A percentile compares a stretch with the other conserved stretches of the same genome.
These are phyloP conservation scores for Fusarium sp. DNA, from an alignment of 2,329 filamentous ascomycete genomes.

Conservation along the genomic window DNA sequence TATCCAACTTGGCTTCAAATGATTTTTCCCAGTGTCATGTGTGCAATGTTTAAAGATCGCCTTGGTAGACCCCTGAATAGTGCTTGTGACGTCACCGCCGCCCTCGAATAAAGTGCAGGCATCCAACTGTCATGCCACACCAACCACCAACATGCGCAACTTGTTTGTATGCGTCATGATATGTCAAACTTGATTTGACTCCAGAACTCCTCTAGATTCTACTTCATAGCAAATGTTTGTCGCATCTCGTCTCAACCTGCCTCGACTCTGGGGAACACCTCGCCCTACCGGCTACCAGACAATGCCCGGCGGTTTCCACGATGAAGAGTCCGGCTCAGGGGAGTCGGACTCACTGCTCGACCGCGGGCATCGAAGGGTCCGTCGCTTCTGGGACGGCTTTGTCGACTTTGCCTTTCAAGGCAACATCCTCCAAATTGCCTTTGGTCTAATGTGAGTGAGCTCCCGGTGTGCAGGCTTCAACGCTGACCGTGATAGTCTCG, in stretches of 20 bases:
- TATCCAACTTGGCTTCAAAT: slow-evolving; percentile 3
- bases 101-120: background rate
- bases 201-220: background rate
- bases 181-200: background rate
- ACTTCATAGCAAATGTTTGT: slow-evolving; percentile 9
- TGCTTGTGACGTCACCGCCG: slow-evolving; percentile 21
- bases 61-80: background rate
- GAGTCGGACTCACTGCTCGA: slow-evolving; percentile 57
- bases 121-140: background rate
- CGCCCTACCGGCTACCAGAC: slow-evolving; percentile 25
- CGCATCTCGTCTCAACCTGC: slow-evolving; percentile 13
- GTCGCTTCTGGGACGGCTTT: slow-evolving; percentile 71
- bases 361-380: slow-evolving; percentile 60
- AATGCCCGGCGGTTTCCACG: slow-evolving; percentile 46
- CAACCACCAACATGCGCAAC: background rate
- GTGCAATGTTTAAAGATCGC: background rate
- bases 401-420: slow-evolving; percentile 79
- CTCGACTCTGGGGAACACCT: slow-evolving; percentile 25
- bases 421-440: slow-evolving; percentile 80
- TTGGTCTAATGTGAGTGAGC: slow-evolving; percentile 74
- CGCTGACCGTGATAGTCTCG: slow-evolving; percentile 62
- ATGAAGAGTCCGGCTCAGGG: slow-evolving; percentile 51
- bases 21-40: background rate
- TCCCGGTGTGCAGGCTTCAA: background rate
- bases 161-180: background rate